phyloP scores from a whole-genome alignment of 192 early-diverging fungal species.

The Coemansia reversa region DNA sequence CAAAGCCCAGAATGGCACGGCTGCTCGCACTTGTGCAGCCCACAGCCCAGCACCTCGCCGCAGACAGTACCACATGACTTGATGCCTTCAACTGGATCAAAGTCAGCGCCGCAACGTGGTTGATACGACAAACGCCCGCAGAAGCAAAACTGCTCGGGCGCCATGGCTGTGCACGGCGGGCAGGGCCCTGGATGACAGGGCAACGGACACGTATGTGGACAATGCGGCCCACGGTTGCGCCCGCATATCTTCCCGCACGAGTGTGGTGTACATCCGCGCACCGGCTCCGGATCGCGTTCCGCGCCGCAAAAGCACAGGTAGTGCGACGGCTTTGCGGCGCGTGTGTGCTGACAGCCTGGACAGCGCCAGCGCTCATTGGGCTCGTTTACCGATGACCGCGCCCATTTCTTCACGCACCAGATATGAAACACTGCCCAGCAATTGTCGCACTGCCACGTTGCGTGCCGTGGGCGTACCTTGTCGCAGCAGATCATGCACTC shows the following conservation, averaged over 20 bases:
- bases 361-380: constrained; percentile 69
- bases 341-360: constrained; percentile 84
- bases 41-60: constrained; percentile 68
- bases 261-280: constrained; percentile 73
- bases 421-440: constrained; percentile 94
- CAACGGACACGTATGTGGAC: constrained; percentile 76
- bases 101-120: constrained; percentile 68
- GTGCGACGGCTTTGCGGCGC: constrained; percentile 64
- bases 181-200: constrained; percentile 95
- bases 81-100: constrained; percentile 63
- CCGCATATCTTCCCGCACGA: constrained; percentile 83
- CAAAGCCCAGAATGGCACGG: constrained; percentile 72
- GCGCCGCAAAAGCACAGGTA: constrained; percentile 92
- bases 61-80: constrained; percentile 70
- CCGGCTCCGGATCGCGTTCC: constrained; percentile 63
- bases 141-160: constrained; percentile 73
- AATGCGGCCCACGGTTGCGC: constrained; percentile 52
- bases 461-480: constrained; percentile 65
- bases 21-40: constrained; percentile 65
- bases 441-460: constrained; percentile 79
- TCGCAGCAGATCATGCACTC: constrained; percentile 99
- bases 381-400: constrained; percentile 56
- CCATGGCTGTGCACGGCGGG: constrained; percentile 81
- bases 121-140: constrained; percentile 74
- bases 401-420: constrained; percentile 82